These are phyloP conservation scores for Lepidopterella palustris DNA, from an alignment of 495 filamentous ascomycete species.

Conservation along the genomic window DNA sequence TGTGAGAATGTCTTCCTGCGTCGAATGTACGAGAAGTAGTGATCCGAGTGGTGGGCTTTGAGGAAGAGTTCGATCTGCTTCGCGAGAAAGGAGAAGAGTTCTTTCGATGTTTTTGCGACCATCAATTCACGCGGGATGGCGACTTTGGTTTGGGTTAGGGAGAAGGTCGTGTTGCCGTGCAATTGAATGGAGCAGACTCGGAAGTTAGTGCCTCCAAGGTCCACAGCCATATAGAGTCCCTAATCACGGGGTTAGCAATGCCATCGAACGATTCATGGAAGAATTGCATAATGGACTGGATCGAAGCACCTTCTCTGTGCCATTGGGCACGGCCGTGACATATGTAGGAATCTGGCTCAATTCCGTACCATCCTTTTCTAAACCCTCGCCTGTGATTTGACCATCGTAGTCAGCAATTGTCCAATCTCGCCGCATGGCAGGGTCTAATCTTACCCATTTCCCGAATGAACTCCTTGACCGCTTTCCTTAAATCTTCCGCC, in stretches of 20 bases:
- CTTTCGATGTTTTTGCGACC: slow-evolving; percentile 76
- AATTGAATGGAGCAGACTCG: slow-evolving; percentile 91
- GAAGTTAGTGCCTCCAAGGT: slow-evolving; percentile 96
- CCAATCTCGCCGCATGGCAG: not conserved
- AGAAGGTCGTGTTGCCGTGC: slow-evolving; percentile 88
- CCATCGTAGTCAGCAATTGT: not conserved
- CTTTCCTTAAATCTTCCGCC: slow-evolving; percentile 68
- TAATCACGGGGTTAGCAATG: slow-evolving; percentile 32
- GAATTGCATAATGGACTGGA: not conserved
- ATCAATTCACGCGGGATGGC: slow-evolving; percentile 85
- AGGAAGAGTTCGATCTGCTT: slow-evolving; percentile 87
- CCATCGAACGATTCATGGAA: slow-evolving; percentile 1
- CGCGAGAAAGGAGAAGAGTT: slow-evolving; percentile 89
- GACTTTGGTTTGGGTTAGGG: slow-evolving; percentile 83
- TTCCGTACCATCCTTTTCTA: slow-evolving; percentile 67
- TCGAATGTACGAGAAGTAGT: slow-evolving; percentile 65
- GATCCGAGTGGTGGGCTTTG: slow-evolving; percentile 77
- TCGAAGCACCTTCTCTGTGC: slow-evolving; percentile 73
- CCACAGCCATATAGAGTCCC: slow-evolving; percentile 94
- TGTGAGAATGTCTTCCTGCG: slow-evolving; percentile 44
- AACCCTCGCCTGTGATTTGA: slow-evolving; percentile 58
- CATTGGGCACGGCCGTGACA: slow-evolving; percentile 92
- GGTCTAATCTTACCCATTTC: slow-evolving; percentile 59
- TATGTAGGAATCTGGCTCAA: slow-evolving; percentile 96
- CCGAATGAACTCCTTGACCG: slow-evolving; percentile 74